Evolutionary conservation across 371 early-diverging fungal genomes (phyloP), one percentile per base, ranked within the genome.

Genomic region (Actinomucor elegans): DNA sequence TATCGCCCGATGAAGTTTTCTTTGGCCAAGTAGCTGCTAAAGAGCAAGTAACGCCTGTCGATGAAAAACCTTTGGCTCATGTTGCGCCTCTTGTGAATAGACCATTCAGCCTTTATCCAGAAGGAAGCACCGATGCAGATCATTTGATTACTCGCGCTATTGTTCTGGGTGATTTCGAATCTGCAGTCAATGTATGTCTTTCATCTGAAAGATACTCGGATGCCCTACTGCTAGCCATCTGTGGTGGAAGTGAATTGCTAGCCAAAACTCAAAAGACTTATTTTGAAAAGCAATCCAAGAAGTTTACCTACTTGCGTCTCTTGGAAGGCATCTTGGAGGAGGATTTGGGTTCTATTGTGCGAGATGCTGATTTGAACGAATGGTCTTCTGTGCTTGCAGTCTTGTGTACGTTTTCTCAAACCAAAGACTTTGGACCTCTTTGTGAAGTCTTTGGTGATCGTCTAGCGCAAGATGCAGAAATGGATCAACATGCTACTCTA

Each of bases 351-450:
- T 93, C 95, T 57, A 79, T 95, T 32, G 94, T 95, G 0, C 73
- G 79, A 38, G 85, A 88, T 55, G 88, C 87, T 2, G 80, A 82
- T 21, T 56, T 97, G 61, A 77, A 72, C n/a, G 90, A 90, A 49
- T 98, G 99, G 99, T 86, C 91, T 53, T 93, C 96, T 42, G 79
- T 93, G 21, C 69, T 97, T 26, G 94, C 91, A 8, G 76, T 96
- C 8, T 74, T 99, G 31, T 96, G 96, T 74, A 94, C 96, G 0
- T 97, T 94, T 70, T 91, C 92, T 24, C 76, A 84, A 40, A 77
- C 84, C 14, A 89, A 88, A 35, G 88, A 90, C 33, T 88, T 92
- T 64, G 79, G 80, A 37, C 66, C 70, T 28, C 69, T 90, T 27
- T 86, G 88, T 59, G 87, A 87, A 53, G 69, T 71, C 3, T 80